Conservation (phyloP, 2,329 filamentous ascomycete species). For the Trichophaea hybrida region DNA sequence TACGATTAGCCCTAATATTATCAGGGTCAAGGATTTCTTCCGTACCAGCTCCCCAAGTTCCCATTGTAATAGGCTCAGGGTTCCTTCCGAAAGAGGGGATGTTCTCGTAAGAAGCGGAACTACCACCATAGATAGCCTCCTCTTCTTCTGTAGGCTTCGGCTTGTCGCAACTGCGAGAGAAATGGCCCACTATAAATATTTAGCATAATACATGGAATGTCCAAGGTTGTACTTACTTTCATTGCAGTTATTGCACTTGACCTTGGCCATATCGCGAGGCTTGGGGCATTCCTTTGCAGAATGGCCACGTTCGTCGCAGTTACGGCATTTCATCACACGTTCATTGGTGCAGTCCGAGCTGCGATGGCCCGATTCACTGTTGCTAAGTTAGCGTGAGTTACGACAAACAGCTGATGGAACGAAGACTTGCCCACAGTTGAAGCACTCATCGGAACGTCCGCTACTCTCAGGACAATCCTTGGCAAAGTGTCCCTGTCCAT, state of each 20-base stretch:
- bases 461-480: slow-evolving; percentile 50
- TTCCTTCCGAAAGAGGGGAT: background rate
- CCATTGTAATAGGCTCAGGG: background rate
- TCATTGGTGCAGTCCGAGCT: slow-evolving; percentile 29
- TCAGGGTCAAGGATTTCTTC: background rate
- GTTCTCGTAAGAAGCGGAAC: background rate
- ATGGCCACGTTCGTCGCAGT: slow-evolving; percentile 51
- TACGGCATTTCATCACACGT: slow-evolving; percentile 38
- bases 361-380: slow-evolving; percentile 26
- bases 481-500: slow-evolving; percentile 47
- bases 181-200: slow-evolving; percentile 31
- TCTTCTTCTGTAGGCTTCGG: slow-evolving; percentile 28
- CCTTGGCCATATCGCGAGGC: slow-evolving; percentile 43
- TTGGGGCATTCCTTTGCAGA: slow-evolving; percentile 42
- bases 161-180: slow-evolving; percentile 31
- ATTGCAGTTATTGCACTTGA: slow-evolving; percentile 46
- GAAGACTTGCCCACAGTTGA: slow-evolving; percentile 32
- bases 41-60: background rate
- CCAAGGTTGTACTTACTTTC: slow-evolving; percentile 29
- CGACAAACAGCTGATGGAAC: background rate
- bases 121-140: slow-evolving; percentile 1
- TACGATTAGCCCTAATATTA: too few relatives aligned
- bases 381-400: slow-evolving; percentile 3
- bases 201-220: background rate
- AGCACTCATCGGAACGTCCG: slow-evolving; percentile 37